A percentile compares a stretch with the other conserved stretches of the same genome.
Evolutionary conservation across 768 basidiomycete species (phyloP).

Genomic region (Mycena maculata): DNA sequence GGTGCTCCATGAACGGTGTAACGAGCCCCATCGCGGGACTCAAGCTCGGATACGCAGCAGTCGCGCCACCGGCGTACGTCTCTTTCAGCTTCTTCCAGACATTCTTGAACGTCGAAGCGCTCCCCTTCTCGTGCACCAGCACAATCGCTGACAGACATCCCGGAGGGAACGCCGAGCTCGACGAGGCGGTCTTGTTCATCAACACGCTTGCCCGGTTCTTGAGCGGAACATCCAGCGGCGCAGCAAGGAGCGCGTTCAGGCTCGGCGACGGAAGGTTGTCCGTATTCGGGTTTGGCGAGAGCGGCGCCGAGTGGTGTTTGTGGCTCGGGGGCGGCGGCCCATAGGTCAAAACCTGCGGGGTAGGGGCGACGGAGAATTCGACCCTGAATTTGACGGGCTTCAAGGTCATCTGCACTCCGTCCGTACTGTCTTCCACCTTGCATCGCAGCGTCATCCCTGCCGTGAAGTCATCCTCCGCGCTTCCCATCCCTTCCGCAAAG

Average conservation of each 20-base stretch:
- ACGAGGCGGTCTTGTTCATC: slow-evolving; percentile 36
- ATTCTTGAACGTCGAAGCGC: slow-evolving; percentile 84
- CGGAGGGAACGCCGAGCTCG: slow-evolving; percentile 45
- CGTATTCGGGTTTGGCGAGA: slow-evolving; percentile 36
- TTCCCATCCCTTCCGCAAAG: slow-evolving; percentile 38
- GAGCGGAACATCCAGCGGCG: slow-evolving; percentile 40
- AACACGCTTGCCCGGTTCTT: slow-evolving; percentile 42
- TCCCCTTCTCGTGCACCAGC: slow-evolving; percentile 91
- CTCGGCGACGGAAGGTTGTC: slow-evolving; percentile 23
- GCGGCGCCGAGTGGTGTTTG: slow-evolving; percentile 38
- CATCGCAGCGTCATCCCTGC: slow-evolving; percentile 50
- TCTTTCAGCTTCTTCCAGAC: slow-evolving; percentile 80
- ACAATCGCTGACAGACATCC: slow-evolving; percentile 72
- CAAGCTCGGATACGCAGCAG: slow-evolving; percentile 47
- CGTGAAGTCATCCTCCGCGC: slow-evolving; percentile 32
- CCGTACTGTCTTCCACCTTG: slow-evolving; percentile 64
- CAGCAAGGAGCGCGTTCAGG: slow-evolving; percentile 32
- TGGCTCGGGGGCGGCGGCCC: slow-evolving; percentile 34
- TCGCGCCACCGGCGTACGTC: slow-evolving; percentile 62
- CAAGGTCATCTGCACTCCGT: slow-evolving; percentile 58
- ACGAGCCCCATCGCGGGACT: slow-evolving; percentile 54
- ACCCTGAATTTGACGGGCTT: slow-evolving; percentile 88
- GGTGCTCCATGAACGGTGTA: slow-evolving; percentile 56
- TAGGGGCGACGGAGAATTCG: slow-evolving; percentile 64
- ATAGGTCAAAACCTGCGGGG: slow-evolving; percentile 13